Percentiles rank a stretch among this genome's conserved stretches.
Conservation (phyloP, 306 rosid species). For the Adenanthera pavonina region DNA sequence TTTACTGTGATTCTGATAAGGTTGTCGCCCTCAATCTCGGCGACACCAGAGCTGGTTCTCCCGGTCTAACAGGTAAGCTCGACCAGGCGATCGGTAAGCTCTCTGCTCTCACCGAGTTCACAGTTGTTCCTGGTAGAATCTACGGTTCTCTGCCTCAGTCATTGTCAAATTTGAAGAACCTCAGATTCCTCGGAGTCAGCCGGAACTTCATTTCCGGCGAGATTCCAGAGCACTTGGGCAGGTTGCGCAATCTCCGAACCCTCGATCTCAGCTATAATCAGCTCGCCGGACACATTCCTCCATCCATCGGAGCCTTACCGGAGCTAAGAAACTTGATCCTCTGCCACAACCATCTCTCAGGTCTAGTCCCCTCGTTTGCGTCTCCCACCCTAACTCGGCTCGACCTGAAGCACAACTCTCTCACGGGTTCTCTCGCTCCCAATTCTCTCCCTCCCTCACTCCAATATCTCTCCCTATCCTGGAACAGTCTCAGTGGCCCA, state of each 20-base stretch:
- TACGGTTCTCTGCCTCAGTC: conserved; percentile 72
- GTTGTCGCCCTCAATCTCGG: conserved; percentile 89
- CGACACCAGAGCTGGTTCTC: conserved; percentile 83
- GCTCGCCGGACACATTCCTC: conserved; percentile 71
- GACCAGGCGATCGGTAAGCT: conserved; percentile 72
- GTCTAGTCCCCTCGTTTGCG: conserved; percentile 67
- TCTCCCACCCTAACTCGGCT: conserved; percentile 67
- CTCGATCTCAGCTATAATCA: conserved; percentile 89
- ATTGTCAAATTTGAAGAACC: conserved; percentile 59
- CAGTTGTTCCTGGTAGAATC: conserved; percentile 82
- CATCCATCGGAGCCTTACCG: conserved; percentile 62
- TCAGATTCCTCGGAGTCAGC: conserved; percentile 83
- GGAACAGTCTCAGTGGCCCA: conserved; percentile 74
- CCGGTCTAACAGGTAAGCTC: conserved; percentile 79
- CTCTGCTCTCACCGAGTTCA: conserved; percentile 72
- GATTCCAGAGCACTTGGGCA: conserved; percentile 60
- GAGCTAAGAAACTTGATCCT: conserved; percentile 70
- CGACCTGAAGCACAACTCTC: conserved; percentile 79
- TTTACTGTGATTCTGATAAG: conserved; percentile 64
- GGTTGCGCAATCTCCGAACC: conserved; percentile 61
- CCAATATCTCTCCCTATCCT: conserved; percentile 79
- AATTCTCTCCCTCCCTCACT: conserved; percentile 72
- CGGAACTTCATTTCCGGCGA: conserved; percentile 86
- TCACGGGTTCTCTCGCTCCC: conserved; percentile 72
- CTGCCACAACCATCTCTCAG: conserved; percentile 80